Conservation (phyloP, 305 asterid species). For the Solanum hybrid region DNA sequence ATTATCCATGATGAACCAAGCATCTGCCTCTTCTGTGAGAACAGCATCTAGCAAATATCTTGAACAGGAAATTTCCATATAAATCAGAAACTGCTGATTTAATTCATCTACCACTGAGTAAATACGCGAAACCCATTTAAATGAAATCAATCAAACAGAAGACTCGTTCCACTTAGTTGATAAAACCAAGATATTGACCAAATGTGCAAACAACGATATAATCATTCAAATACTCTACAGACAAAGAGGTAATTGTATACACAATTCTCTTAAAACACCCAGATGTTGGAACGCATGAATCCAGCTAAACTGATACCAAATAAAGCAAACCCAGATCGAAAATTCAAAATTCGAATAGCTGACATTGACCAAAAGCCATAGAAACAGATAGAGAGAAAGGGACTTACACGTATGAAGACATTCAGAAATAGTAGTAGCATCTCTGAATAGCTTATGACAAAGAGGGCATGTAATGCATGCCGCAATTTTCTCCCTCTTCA, state of each 20-base stretch:
- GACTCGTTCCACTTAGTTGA: neutral
- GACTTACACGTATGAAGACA: conserved; percentile 94
- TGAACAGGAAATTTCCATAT: neutral
- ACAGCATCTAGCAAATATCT: neutral
- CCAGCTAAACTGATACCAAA: neutral
- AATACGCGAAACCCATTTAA: neutral
- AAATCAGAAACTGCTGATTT: neutral
- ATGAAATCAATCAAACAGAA: neutral
- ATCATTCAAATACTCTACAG: neutral
- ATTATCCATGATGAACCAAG: neutral
- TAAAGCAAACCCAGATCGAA: neutral
- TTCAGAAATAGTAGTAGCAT: conserved; percentile 85
- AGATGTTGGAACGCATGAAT: neutral
- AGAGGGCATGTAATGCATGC: conserved; percentile 98
- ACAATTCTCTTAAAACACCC: neutral
- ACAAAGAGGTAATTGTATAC: neutral
- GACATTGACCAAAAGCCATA: neutral
- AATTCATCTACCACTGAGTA: neutral
- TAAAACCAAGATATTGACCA: neutral
- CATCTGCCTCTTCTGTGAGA: neutral
- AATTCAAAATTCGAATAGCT: conserved; percentile 2
- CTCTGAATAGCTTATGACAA: conserved; percentile 72
- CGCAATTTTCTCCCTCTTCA: conserved; percentile 56
- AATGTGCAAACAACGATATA: neutral
- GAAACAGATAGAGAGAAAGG: neutral